Evolutionary conservation across 257 asterid species (phyloP).

Genomic region (Osmanthus fragrans): DNA sequence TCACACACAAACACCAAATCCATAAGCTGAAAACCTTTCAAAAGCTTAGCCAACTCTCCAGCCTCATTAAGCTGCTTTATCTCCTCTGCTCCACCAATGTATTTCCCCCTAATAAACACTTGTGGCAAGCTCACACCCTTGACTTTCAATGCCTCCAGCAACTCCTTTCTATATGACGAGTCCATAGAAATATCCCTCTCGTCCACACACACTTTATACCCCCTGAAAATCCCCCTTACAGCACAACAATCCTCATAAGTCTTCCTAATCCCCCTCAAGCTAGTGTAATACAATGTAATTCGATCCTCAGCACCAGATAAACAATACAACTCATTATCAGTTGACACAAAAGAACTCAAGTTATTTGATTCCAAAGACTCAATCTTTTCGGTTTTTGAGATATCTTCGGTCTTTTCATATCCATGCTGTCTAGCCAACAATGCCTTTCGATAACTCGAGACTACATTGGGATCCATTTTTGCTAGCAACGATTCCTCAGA

Average conservation of each 20-base stretch:
- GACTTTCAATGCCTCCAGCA: slow-evolving; percentile 65
- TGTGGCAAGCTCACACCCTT: slow-evolving; percentile 62
- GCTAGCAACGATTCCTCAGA: slow-evolving; percentile 46
- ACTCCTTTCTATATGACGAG: slow-evolving; percentile 63
- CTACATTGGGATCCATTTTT: slow-evolving; percentile 43
- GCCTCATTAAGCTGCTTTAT: slow-evolving; percentile 71
- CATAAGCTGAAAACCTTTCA: slow-evolving; percentile 57
- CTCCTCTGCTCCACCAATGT: slow-evolving; percentile 81
- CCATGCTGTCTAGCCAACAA: slow-evolving; percentile 30
- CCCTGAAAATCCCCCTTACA: slow-evolving; percentile 66
- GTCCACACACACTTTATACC: slow-evolving; percentile 66
- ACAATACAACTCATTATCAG: slow-evolving; percentile 17
- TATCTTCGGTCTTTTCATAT: slow-evolving; percentile 18
- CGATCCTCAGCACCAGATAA: slow-evolving; percentile 24
- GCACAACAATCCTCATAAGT: slow-evolving; percentile 79
- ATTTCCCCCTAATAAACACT: slow-evolving; percentile 65
- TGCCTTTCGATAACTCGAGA: slow-evolving; percentile 35
- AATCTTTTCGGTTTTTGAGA: neutral
- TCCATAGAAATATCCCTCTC: slow-evolving; percentile 96
- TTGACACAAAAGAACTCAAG: slow-evolving; percentile 5
- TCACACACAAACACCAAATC: slow-evolving; percentile 63
- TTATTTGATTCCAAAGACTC: neutral
- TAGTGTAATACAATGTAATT: slow-evolving; percentile 40
- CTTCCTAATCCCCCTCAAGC: slow-evolving; percentile 72
- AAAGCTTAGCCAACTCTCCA: slow-evolving; percentile 65